Percentiles rank a stretch among this genome's conserved stretches.
Evolutionary conservation across 140 eudicot genomes (phyloP).

Genomic region (Erigeron philadelphicus): DNA sequence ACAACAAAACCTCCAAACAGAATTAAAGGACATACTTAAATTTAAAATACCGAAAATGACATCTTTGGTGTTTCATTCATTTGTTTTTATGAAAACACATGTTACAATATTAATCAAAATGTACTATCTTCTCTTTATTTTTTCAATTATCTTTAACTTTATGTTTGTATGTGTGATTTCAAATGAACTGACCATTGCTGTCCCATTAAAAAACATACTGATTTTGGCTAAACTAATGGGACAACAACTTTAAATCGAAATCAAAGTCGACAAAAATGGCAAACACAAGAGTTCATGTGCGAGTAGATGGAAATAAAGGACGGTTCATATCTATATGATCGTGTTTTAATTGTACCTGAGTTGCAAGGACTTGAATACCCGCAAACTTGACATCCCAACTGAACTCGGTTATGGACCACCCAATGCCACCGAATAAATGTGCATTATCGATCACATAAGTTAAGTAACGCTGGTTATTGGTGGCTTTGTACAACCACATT

Average conservation of each 20-base stretch:
- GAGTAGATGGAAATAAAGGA: slow-evolving; percentile 4
- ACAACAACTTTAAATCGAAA: not conserved
- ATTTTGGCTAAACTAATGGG: slow-evolving; percentile 14
- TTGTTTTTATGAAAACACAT: too few species aligned
- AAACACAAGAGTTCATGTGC: slow-evolving; percentile 4
- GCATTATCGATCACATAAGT: slow-evolving; percentile 52
- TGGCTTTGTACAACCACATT: slow-evolving; percentile 85
- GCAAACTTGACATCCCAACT: slow-evolving; percentile 80
- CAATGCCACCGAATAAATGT: slow-evolving; percentile 43
- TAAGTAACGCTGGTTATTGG: slow-evolving; percentile 47
- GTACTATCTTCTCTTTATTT: too few species aligned
- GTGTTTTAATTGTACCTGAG: slow-evolving; percentile 36
- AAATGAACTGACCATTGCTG: slow-evolving; percentile 6
- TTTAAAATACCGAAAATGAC: too few species aligned
- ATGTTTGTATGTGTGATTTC: not conserved
- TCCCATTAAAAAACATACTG: slow-evolving; percentile 8
- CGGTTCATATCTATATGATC: not conserved
- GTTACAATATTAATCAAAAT: too few species aligned
- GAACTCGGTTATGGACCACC: slow-evolving; percentile 62
- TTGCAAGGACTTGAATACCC: slow-evolving; percentile 57
- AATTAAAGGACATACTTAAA: too few species aligned
- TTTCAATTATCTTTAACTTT: not conserved
- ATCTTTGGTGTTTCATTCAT: too few species aligned
- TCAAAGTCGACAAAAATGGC: slow-evolving; percentile 6
- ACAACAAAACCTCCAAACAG: too few species aligned